phyloP scores from a whole-genome alignment of 129 eudicot genomes.

The Artemisia tridentata region DNA sequence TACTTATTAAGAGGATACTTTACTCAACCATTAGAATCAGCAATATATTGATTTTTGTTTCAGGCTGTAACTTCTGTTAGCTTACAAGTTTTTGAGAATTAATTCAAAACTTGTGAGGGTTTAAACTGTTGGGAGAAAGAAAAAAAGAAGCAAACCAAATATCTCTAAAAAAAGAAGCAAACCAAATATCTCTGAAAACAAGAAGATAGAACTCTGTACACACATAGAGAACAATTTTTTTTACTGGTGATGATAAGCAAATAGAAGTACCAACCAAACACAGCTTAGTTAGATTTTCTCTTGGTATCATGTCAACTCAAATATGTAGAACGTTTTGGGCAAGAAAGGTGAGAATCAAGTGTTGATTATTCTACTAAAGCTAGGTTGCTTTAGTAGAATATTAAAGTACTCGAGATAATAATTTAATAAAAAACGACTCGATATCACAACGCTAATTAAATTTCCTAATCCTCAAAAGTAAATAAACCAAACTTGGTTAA shows the following conservation, averaged over 20 bases:
- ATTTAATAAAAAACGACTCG: no score
- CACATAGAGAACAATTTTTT: background rate
- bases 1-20: conserved; percentile 2
- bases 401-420: no score
- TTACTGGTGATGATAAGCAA: background rate
- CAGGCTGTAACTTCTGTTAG: conserved; percentile 4
- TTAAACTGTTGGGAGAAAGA: background rate
- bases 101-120: background rate
- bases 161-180: background rate
- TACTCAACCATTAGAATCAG: conserved; percentile 11
- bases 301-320: conserved; percentile 14
- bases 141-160: conserved; percentile 13
- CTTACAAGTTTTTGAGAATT: background rate
- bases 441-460: no score
- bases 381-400: no score
- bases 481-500: no score
- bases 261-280: no score
- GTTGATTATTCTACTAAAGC: background rate
- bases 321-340: background rate
- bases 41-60: conserved; percentile 1
- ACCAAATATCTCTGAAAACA: background rate
- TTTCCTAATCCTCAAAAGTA: no score
- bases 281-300: background rate
- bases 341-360: background rate
- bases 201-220: conserved; percentile 13